Evolutionary conservation across 2,329 filamentous ascomycete species (phyloP).

Genomic region (Zalaria sp.): DNA sequence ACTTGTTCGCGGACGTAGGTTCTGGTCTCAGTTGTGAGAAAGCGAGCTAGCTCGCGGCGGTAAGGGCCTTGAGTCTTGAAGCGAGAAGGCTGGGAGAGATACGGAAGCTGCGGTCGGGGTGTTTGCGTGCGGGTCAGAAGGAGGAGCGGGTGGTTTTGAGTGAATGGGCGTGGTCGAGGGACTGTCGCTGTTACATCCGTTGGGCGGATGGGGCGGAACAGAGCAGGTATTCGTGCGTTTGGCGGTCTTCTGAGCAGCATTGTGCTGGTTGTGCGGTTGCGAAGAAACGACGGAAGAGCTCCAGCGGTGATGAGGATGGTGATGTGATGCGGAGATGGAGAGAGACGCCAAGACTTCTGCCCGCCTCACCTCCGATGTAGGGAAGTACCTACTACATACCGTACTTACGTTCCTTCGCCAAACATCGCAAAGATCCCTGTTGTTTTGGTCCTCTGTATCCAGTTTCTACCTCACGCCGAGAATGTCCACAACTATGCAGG

Average conservation of each 20-base stretch:
- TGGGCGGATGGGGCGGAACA: constrained; percentile 12
- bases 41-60: constrained; percentile 42
- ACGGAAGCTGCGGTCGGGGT: constrained; percentile 48
- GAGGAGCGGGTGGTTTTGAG: constrained; percentile 39
- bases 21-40: constrained; percentile 67
- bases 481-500: neutral
- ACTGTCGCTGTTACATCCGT: neutral
- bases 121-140: constrained; percentile 32
- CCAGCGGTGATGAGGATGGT: neutral
- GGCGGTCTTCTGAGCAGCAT: constrained; percentile 9
- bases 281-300: neutral
- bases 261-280: neutral
- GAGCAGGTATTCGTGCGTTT: constrained; percentile 9
- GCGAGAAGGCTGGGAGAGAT: constrained; percentile 44
- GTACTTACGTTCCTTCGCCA: neutral
- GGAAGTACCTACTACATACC: neutral
- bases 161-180: constrained; percentile 36
- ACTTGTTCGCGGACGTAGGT: constrained; percentile 58
- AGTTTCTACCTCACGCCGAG: neutral
- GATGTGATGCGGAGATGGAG: neutral
- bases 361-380: neutral
- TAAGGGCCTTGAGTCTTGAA: constrained; percentile 10
- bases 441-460: too few species aligned
- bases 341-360: constrained; percentile 4
- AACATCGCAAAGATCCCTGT: neutral